These are phyloP conservation scores for Paecilomyces fulvus DNA, from an alignment of 2,329 filamentous ascomycete species.

Conservation along the genomic window DNA sequence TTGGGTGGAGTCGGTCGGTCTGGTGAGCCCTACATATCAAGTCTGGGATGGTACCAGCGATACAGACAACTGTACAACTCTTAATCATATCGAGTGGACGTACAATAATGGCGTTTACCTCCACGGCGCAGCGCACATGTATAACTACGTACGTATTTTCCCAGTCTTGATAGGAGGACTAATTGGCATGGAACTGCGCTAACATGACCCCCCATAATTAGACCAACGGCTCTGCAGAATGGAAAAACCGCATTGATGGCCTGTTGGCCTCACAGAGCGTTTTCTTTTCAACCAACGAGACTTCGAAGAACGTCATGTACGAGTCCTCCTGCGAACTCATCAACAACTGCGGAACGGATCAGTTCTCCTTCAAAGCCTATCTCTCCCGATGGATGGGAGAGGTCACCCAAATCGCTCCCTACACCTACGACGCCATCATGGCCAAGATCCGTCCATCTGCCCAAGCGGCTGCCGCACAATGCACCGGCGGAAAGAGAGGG, in stretches of 20 bases:
- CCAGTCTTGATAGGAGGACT: not conserved
- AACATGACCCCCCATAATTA: conserved; percentile 1
- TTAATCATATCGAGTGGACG: conserved; percentile 40
- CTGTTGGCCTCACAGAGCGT: conserved; percentile 46
- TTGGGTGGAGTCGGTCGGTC: conserved; percentile 32
- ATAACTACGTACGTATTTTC: conserved; percentile 30
- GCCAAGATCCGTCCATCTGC: conserved; percentile 47
- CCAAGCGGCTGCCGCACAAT: conserved; percentile 39
- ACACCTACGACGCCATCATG: conserved; percentile 43
- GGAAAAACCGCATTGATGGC: conserved; percentile 43
- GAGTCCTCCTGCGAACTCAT: conserved; percentile 59
- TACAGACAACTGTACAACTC: conserved; percentile 37
- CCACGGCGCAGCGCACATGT: conserved; percentile 43
- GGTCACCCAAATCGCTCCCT: conserved; percentile 48
- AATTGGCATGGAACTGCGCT: not conserved
- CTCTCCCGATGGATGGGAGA: conserved; percentile 57
- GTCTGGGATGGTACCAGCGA: conserved; percentile 44
- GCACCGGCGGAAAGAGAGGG: conserved; percentile 20
- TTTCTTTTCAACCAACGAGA: conserved; percentile 52
- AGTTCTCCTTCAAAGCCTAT: conserved; percentile 70
- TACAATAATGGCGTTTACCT: conserved; percentile 44
- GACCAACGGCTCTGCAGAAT: conserved; percentile 13
- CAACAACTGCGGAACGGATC: conserved; percentile 59
- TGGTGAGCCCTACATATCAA: conserved; percentile 38
- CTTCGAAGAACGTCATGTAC: conserved; percentile 51